These are phyloP conservation scores for Irpex sp. DNA, from an alignment of 1,284 basidiomycete species.

Conservation along the genomic window DNA sequence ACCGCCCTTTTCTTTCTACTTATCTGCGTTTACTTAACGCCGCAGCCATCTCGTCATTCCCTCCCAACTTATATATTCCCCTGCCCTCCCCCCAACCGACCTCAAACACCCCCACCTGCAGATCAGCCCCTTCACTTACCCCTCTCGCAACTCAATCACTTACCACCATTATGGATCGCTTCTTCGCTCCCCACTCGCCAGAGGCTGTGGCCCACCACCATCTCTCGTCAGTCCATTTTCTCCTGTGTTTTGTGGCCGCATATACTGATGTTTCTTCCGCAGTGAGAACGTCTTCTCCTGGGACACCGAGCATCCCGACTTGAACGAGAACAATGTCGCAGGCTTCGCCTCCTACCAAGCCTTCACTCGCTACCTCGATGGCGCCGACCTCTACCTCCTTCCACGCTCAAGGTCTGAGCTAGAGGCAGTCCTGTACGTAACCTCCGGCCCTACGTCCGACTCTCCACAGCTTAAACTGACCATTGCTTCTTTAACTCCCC, in stretches of 20 bases:
- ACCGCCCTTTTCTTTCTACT: neutral
- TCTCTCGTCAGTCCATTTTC: slow-evolving; percentile 49
- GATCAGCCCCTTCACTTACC: neutral
- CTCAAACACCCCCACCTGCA: neutral
- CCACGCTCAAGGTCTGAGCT: slow-evolving; percentile 63
- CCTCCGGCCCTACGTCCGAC: slow-evolving; percentile 4
- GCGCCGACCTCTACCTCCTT: slow-evolving; percentile 61
- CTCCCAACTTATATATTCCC: neutral
- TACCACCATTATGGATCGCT: slow-evolving; percentile 57
- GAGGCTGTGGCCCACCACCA: slow-evolving; percentile 70
- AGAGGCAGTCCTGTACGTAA: slow-evolving; percentile 64
- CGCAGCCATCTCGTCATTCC: neutral
- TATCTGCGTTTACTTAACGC: neutral
- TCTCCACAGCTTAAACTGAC: neutral
- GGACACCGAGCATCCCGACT: slow-evolving; percentile 63
- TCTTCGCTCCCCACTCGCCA: slow-evolving; percentile 67
- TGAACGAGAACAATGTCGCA: slow-evolving; percentile 70
- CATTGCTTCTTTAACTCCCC: slow-evolving; percentile 3
- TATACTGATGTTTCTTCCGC: slow-evolving; percentile 12
- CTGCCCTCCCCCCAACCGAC: slow-evolving; percentile 2
- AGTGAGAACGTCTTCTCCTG: slow-evolving; percentile 67
- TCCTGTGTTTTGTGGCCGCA: slow-evolving; percentile 8
- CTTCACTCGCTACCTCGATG: slow-evolving; percentile 35
- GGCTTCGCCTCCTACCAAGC: slow-evolving; percentile 50
- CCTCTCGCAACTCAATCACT: slow-evolving; percentile 1